These are phyloP conservation scores for Phaeotremella fagi DNA, from an alignment of 768 basidiomycete species.

Conservation along the genomic window DNA sequence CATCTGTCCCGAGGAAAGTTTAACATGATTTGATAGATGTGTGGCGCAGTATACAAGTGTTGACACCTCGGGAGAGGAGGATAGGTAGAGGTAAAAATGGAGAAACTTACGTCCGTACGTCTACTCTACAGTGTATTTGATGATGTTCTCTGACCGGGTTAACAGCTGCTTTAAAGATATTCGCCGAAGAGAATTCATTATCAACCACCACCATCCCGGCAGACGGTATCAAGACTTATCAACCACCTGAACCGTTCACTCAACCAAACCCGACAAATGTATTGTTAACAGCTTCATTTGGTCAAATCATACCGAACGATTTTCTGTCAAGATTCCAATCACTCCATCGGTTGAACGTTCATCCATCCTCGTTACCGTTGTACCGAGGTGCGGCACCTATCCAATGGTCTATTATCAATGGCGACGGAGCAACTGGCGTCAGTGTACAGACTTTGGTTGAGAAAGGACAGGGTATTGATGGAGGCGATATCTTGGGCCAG, in stretches of 20 bases:
- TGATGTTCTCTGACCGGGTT: not conserved
- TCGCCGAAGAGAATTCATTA: conserved; percentile 57
- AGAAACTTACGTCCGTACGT: conserved; percentile 35
- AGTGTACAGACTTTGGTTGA: conserved; percentile 60
- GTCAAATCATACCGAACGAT: conserved; percentile 67
- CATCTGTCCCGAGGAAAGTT: not conserved
- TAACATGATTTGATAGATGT: conserved; percentile 57
- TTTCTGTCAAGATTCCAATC: conserved; percentile 62
- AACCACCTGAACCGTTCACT: conserved; percentile 52
- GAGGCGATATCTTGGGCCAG: conserved; percentile 64
- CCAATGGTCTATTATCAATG: conserved; percentile 70
- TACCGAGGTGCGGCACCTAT: conserved; percentile 91
- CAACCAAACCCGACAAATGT: conserved; percentile 49
- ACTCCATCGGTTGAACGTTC: conserved; percentile 69
- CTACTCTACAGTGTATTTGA: conserved; percentile 52
- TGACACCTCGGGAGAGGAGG: conserved; percentile 66
- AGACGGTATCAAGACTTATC: conserved; percentile 63
- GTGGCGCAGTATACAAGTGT: conserved; percentile 65
- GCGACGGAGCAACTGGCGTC: conserved; percentile 67
- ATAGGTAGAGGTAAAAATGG: conserved; percentile 57
- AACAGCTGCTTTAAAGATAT: conserved; percentile 65
- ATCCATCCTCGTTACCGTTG: conserved; percentile 77
- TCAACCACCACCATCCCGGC: conserved; percentile 62
- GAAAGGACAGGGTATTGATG: conserved; percentile 72
- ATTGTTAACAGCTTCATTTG: conserved; percentile 84